Evolutionary conservation across 768 basidiomycete genomes (phyloP), one percentile per base, ranked within the genome.

Genomic region (Galerina marginata): DNA sequence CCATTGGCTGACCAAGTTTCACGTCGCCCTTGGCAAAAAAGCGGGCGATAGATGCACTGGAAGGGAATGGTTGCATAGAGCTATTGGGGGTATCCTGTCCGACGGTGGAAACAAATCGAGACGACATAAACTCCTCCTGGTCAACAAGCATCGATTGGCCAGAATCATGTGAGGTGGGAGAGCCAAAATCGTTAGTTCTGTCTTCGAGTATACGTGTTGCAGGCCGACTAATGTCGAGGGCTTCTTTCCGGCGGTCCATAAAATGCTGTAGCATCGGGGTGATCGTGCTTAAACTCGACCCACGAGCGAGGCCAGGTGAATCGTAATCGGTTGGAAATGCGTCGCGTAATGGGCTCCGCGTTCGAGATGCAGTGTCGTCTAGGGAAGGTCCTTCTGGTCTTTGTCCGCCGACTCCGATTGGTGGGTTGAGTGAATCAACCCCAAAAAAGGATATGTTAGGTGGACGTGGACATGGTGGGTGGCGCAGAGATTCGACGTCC

Each of bases 401-500:
- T 60, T 40, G 29, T 59, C 47, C 10, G 58, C 65, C 39, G 48
- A 59, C 1, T 64, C 53, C 2, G 65, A 57, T 3, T 39, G 44
- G 23, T 16, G 14, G n/a, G 9, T 65, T 33, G 29, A 33, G 29
- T 33, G 29, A 33, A 33, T 4, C 29, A 33, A 33, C 29, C 29
- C 29, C 29, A 7, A 50, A 67, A 61, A 45, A 74, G 67, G 44
- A 71, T 66, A 45, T 14, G 20, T 38, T 56, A 23, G 60, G 60
- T 26, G 55, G 60, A 37, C 44, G 44, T 38, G n/a, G 43, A 45
- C 60, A 61, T 10, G 76, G 75, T 12, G 74, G 75, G 52, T 72
- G 65, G 43, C 60, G 65, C 58, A 76, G 48, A 26, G 64, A 67
- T 47, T 72, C 67, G 43, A 77, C 69, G 23, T 74, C 75, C 7